phyloP scores from a whole-genome alignment of 1,139 yeast genomes.

The Pichia inconspicua region DNA sequence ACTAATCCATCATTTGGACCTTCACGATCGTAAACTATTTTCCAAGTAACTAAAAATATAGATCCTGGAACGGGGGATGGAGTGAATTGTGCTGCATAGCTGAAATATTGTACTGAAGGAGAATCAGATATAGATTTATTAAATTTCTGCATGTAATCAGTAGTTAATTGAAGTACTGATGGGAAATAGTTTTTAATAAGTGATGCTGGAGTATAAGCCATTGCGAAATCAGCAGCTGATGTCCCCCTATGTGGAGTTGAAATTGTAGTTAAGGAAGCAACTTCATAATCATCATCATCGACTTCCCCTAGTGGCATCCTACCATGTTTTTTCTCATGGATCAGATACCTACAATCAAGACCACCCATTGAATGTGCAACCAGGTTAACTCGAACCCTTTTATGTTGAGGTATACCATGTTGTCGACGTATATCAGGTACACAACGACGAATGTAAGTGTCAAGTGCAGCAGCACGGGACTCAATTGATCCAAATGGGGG shows the following conservation, averaged over 20 bases:
- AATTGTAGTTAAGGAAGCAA: constrained; percentile 70
- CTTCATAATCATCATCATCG: constrained; percentile 33
- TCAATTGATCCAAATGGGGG: constrained; percentile 77
- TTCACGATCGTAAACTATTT: constrained; percentile 37
- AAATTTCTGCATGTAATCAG: constrained; percentile 43
- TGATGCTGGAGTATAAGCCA: constrained; percentile 26
- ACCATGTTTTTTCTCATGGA: constrained; percentile 21
- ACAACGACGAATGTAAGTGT: constrained; percentile 39
- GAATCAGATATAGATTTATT: constrained; percentile 47
- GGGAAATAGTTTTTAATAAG: constrained; percentile 32
- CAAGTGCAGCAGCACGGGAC: constrained; percentile 55
- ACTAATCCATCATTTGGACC: constrained; percentile 82
- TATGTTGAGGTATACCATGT: constrained; percentile 20
- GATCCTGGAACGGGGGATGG: constrained; percentile 47
- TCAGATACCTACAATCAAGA: constrained; percentile 69
- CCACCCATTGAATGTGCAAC: constrained; percentile 98
- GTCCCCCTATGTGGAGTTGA: constrained; percentile 89
- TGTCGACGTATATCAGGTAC: constrained; percentile 24
- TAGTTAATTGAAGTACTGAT: constrained; percentile 55
- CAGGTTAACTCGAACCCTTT: constrained; percentile 51
- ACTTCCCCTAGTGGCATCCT: background rate
- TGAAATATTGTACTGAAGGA: constrained; percentile 62
- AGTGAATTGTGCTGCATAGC: constrained; percentile 69
- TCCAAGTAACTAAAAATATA: constrained; percentile 58
- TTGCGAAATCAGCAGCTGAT: constrained; percentile 68